Evolutionary conservation across 208 protist species (phyloP).

Genomic region (Borovskyia barvae): DNA sequence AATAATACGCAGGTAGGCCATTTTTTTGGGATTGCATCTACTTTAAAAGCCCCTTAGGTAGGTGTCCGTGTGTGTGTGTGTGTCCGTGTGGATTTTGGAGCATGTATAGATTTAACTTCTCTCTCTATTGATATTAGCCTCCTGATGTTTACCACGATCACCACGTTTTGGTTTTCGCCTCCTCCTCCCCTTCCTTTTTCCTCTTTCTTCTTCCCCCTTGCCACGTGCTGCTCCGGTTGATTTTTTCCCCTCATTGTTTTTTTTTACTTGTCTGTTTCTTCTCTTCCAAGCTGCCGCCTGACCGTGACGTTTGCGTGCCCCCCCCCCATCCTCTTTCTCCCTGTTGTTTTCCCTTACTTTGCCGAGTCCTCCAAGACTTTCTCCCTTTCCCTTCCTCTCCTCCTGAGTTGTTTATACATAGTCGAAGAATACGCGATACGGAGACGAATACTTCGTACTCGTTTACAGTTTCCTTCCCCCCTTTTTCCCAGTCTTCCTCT

Average conservation of each 20-base stretch:
- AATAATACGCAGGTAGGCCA: too few relatives aligned
- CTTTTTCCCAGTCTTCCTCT: conserved; percentile 1
- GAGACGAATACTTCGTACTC: neutral
- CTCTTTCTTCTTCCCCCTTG: neutral
- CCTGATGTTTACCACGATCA: too few relatives aligned
- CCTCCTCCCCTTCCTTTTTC: neutral
- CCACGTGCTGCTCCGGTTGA: neutral
- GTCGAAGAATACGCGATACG: neutral
- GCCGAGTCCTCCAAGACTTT: neutral
- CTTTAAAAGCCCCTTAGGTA: neutral
- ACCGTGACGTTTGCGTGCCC: too few relatives aligned
- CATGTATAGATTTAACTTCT: too few relatives aligned
- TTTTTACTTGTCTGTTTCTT: neutral
- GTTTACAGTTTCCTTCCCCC: neutral
- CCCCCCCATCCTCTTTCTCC: too few relatives aligned
- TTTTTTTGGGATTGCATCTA: neutral
- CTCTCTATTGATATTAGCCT: too few relatives aligned
- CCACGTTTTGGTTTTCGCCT: neutral
- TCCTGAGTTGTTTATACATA: neutral
- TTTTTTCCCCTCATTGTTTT: conserved; percentile 4
- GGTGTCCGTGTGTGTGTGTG: conserved; percentile 8
- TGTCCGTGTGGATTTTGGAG: neutral
- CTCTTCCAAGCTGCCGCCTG: neutral
- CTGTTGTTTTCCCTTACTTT: neutral
- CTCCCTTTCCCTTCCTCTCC: conserved; percentile 4